Base-by-base conservation (phyloP, 2,329 filamentous ascomycete genomes). In the Pestalotiopsis fici region DNA sequence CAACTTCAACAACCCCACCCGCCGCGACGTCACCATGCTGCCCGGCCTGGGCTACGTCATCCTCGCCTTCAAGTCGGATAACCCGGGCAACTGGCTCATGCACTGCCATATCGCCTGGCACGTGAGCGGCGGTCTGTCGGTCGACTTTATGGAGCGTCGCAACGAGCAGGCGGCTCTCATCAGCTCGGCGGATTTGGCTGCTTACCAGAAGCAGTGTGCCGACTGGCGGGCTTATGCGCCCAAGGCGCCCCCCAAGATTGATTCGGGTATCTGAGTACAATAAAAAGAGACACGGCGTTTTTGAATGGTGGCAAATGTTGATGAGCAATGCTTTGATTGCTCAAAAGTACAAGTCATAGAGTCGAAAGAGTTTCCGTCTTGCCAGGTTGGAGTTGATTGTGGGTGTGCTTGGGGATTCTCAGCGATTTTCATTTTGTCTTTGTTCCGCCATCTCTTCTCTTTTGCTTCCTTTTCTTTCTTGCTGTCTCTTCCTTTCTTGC, bases 81-180 rank as follows among this genome's bases (percentile, higher is more conserved):
- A 86, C 69, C 84, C 84, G 0, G 85, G 84, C 6, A 73, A 77
- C 28, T 83, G 82, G 81, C 71, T 82, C n/a, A 75, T 83, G 74
- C 82, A 83, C 70, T 83, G 81, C 74, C 82, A 84, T 70, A 83
- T 84, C 59, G 80, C 81, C 23, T 84, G 80, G 83, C 85, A 87
- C 71, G 78, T 83, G 39, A 76, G 74, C 65, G 78, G 80, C 68
- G 84, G 83, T 31, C 78, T 87, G 5, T 82, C 80, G 4, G 74
- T 86, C 54, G 84, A 87, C 71, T 86, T 87, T 70, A 69, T 87
- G 25, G 86, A 76, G 70, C 69, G 70, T 28, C 21, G 47, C 13
- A 28, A 18, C 28, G 67, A 68, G 60, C 67, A 68, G 65, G 28
- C 21, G 11, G 64, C 4, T 12, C 60, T 54, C 13, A 64, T 68